These are phyloP conservation scores for Tolypocladium album DNA, from an alignment of 2,329 filamentous ascomycete species.

Conservation along the genomic window DNA sequence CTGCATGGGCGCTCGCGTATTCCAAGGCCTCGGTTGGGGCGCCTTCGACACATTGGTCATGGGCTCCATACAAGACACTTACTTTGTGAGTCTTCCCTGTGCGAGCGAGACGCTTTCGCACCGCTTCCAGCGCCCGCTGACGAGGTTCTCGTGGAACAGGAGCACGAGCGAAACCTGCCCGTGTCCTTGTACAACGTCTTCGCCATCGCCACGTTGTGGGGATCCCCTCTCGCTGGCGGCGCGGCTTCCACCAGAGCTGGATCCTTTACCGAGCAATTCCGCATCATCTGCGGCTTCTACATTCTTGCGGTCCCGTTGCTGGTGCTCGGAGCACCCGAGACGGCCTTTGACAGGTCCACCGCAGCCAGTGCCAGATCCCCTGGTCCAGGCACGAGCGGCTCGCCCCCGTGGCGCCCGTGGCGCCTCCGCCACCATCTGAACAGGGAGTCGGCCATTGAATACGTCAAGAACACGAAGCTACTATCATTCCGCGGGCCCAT, in stretches of 20 bases:
- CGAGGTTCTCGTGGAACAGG: conserved; percentile 14
- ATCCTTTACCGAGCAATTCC: conserved; percentile 37
- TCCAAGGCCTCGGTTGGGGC: conserved; percentile 50
- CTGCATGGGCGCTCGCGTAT: conserved; percentile 39
- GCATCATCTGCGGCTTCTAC: conserved; percentile 38
- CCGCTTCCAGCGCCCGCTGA: background rate
- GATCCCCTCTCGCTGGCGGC: conserved; percentile 42
- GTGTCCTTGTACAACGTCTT: conserved; percentile 34
- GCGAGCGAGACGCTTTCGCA: background rate
- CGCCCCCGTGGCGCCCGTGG: conserved; percentile 9
- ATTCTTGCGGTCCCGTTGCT: conserved; percentile 35
- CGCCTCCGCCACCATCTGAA: conserved; percentile 17
- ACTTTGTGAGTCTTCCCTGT: conserved; percentile 33
- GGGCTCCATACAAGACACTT: conserved; percentile 44
- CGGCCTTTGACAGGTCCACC: conserved; percentile 33
- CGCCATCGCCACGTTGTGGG: conserved; percentile 37
- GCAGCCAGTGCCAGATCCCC: conserved; percentile 7
- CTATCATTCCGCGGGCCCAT: conserved; percentile 22
- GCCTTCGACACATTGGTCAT: conserved; percentile 43
- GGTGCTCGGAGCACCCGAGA: conserved; percentile 39
- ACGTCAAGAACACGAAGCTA: conserved; percentile 28
- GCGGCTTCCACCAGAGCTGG: conserved; percentile 28
- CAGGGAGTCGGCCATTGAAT: conserved; percentile 20
- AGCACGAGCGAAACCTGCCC: conserved; percentile 38
- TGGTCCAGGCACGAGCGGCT: conserved; percentile 7